Conservation (phyloP, 1,139 yeast species). For the Pichiaceae sp. region DNA sequence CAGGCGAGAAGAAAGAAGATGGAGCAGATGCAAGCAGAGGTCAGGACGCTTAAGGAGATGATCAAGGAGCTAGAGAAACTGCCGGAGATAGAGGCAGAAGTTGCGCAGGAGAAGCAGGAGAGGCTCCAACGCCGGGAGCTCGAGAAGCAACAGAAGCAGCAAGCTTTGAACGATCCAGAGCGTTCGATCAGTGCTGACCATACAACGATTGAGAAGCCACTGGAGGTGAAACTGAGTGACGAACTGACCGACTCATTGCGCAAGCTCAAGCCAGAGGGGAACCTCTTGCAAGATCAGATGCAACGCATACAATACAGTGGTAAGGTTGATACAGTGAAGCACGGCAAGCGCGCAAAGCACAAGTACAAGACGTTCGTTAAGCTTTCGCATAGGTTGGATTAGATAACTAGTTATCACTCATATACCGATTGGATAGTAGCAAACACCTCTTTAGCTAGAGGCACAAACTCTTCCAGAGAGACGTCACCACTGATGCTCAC, state of each 20-base stretch:
- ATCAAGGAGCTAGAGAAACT: slow-evolving; percentile 52
- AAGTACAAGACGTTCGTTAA: slow-evolving; percentile 80
- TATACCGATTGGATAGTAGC: slow-evolving; percentile 14
- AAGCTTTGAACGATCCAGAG: slow-evolving; percentile 18
- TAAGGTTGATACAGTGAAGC: slow-evolving; percentile 73
- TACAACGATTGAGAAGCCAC: slow-evolving; percentile 34
- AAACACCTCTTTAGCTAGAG: slow-evolving; percentile 16
- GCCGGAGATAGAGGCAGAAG: slow-evolving; percentile 29
- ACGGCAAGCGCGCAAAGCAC: slow-evolving; percentile 58
- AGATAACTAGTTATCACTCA: too few relatives aligned
- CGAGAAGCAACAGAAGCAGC: slow-evolving; percentile 10
- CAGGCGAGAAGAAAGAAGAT: slow-evolving; percentile 60
- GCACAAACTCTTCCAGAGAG: slow-evolving; percentile 18
- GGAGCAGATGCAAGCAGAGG: slow-evolving; percentile 43
- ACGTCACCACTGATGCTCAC: slow-evolving; percentile 28
- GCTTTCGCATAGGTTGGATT: slow-evolving; percentile 92
- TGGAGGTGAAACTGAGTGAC: slow-evolving; percentile 84
- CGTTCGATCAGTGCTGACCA: slow-evolving; percentile 17
- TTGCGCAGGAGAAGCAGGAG: slow-evolving; percentile 28
- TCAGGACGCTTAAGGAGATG: slow-evolving; percentile 49
- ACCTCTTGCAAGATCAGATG: slow-evolving; percentile 75
- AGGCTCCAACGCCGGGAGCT: slow-evolving; percentile 6
- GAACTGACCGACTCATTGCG: slow-evolving; percentile 83
- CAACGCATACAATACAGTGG: slow-evolving; percentile 77
- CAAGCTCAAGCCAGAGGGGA: slow-evolving; percentile 86